phyloP scores from a whole-genome alignment of 2,329 filamentous ascomycete species.

The Aspergillus ibericus region DNA sequence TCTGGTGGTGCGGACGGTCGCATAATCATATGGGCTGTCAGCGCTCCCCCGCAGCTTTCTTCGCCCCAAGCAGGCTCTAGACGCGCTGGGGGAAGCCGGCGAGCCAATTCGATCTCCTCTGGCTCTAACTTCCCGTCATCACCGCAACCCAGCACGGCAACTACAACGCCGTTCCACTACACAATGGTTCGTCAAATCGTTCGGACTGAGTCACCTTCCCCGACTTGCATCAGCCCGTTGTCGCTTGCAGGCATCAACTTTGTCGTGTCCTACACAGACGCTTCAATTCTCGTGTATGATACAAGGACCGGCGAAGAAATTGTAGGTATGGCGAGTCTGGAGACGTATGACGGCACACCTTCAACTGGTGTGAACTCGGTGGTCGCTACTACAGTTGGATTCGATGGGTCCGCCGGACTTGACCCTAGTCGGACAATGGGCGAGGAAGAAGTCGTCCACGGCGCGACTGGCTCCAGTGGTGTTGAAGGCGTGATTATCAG shows the following conservation, averaged over 20 bases:
- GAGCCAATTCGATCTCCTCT: slow-evolving; percentile 91
- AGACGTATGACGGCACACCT: slow-evolving; percentile 86
- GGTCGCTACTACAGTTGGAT: slow-evolving; percentile 78
- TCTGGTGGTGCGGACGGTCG: slow-evolving; percentile 89
- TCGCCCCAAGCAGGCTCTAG: slow-evolving; percentile 74
- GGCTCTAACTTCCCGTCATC: slow-evolving; percentile 88
- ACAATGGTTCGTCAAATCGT: slow-evolving; percentile 85
- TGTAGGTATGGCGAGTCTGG: slow-evolving; percentile 86
- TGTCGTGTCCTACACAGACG: slow-evolving; percentile 89
- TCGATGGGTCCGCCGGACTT: slow-evolving; percentile 64
- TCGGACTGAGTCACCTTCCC: slow-evolving; percentile 68
- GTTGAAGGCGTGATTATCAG: slow-evolving; percentile 94
- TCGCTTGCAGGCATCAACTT: slow-evolving; percentile 80
- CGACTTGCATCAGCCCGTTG: slow-evolving; percentile 91
- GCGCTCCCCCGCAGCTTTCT: slow-evolving; percentile 79
- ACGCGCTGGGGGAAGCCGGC: slow-evolving; percentile 72
- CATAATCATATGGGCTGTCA: slow-evolving; percentile 92
- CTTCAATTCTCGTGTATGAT: slow-evolving; percentile 87
- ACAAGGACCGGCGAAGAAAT: slow-evolving; percentile 89
- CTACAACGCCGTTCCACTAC: slow-evolving; percentile 81
- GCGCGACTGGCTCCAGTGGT: slow-evolving; percentile 78
- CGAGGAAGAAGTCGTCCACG: slow-evolving; percentile 73
- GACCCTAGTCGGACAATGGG: slow-evolving; percentile 64
- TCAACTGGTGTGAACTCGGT: slow-evolving; percentile 86
- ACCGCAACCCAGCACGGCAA: slow-evolving; percentile 84